These are phyloP conservation scores for Marchantia paleacea DNA, from an alignment of 225 moss, liverwort and hornwort species.

Conservation along the genomic window DNA sequence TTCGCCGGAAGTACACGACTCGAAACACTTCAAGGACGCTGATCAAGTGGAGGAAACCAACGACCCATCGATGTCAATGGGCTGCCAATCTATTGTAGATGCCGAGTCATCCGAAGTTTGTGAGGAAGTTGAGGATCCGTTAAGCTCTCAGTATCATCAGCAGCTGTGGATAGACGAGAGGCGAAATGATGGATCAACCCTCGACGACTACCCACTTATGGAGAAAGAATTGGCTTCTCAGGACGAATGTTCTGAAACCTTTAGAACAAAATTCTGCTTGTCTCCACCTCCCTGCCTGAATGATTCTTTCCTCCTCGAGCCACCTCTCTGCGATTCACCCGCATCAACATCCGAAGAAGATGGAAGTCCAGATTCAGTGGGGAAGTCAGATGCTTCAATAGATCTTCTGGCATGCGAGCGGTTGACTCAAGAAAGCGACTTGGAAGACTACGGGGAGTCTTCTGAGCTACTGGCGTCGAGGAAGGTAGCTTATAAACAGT, in stretches of 20 bases:
- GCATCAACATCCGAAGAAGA: not conserved
- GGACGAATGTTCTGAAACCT: not conserved
- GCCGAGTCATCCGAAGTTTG: not conserved
- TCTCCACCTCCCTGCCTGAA: not conserved
- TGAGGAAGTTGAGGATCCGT: not conserved
- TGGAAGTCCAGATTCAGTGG: not conserved
- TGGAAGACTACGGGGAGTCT: slow-evolving; percentile 17
- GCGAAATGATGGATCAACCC: not conserved
- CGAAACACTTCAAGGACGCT: not conserved
- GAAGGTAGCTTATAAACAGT: slow-evolving; percentile 19
- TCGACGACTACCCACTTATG: not conserved
- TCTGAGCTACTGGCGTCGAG: slow-evolving; percentile 21
- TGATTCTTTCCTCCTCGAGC: slow-evolving; percentile 1
- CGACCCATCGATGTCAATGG: not conserved
- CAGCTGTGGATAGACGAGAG: not conserved
- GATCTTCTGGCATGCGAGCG: slow-evolving; percentile 24
- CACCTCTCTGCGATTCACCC: not conserved
- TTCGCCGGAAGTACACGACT: not conserved
- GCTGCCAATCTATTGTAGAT: not conserved
- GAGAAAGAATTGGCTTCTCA: not conserved
- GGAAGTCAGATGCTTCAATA: not conserved
- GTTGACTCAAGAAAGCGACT: slow-evolving; percentile 15
- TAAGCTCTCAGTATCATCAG: not conserved
- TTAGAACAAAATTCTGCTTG: not conserved
- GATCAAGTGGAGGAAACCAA: not conserved